phyloP scores from a whole-genome alignment of 495 filamentous ascomycete genomes.

The Neurospora sp. region DNA sequence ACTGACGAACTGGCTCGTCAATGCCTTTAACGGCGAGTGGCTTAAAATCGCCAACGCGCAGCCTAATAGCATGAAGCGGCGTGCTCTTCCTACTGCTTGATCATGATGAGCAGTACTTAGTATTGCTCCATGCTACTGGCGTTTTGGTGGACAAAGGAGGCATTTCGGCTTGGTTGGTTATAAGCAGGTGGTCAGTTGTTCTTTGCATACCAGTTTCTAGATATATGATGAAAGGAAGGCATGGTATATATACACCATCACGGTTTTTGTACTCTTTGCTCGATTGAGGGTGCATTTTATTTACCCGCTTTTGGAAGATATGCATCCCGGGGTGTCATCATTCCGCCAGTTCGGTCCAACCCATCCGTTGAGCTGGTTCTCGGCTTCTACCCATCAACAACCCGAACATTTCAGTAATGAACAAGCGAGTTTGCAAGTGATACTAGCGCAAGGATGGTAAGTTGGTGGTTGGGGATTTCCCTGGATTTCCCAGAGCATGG shows the following conservation, averaged over 20 bases:
- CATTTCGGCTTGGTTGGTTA: neutral
- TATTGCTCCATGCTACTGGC: neutral
- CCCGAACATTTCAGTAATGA: neutral
- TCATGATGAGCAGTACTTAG: neutral
- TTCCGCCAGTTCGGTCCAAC: neutral
- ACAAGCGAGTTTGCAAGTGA: neutral
- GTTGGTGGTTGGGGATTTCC: neutral
- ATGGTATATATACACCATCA: neutral
- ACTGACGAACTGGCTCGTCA: conserved; percentile 84
- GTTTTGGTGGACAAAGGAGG: neutral
- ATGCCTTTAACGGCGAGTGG: conserved; percentile 98
- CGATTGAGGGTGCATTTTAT: neutral
- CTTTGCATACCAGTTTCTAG: neutral
- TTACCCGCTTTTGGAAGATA: neutral
- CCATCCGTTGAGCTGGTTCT: neutral
- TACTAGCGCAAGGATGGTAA: neutral
- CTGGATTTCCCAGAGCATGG: neutral
- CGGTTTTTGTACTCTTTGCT: neutral
- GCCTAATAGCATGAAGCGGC: conserved; percentile 31
- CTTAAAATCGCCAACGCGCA: conserved; percentile 58
- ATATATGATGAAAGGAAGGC: neutral
- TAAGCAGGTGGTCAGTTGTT: neutral
- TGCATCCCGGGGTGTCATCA: neutral
- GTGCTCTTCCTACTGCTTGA: neutral
- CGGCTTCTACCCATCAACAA: neutral